Conservation (phyloP, 768 basidiomycete genomes). For the Steccherinum ochraceum region DNA sequence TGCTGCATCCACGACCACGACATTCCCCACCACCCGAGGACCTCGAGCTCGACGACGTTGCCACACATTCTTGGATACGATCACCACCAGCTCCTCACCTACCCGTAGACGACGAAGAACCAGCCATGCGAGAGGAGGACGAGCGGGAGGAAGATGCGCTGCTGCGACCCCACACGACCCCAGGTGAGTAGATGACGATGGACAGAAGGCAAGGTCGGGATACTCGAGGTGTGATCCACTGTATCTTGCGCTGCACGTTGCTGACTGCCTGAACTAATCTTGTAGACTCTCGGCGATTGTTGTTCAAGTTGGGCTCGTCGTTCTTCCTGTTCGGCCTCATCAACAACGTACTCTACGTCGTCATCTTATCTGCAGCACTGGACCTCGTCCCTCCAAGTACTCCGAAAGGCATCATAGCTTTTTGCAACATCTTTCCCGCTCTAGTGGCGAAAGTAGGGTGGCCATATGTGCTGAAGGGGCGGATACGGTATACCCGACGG, state of each 20-base stretch:
- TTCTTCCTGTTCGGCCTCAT: conserved; percentile 92
- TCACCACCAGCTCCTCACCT: background rate
- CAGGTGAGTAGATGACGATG: background rate
- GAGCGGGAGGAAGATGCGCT: background rate
- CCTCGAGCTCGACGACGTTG: background rate
- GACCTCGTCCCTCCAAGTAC: conserved; percentile 90
- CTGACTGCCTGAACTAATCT: too few relatives aligned
- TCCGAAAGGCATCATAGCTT: conserved; percentile 90
- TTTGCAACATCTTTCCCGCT: conserved; percentile 92
- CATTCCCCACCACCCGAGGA: background rate
- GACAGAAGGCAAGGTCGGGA: background rate
- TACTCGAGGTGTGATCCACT: background rate
- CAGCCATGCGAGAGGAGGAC: background rate
- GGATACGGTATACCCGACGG: conserved; percentile 74
- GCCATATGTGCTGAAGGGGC: conserved; percentile 86
- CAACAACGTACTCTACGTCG: conserved; percentile 96
- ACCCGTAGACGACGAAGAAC: background rate
- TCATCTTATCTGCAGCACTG: conserved; percentile 92
- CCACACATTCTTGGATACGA: background rate
- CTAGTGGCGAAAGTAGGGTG: conserved; percentile 85
- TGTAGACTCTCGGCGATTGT: conserved; percentile 8
- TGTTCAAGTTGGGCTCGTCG: conserved; percentile 42
- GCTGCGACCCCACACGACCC: background rate
- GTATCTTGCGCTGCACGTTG: background rate
- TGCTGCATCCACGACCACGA: background rate